These are phyloP conservation scores for Trametes gibbosa DNA, from an alignment of 768 basidiomycete species.

Conservation along the genomic window DNA sequence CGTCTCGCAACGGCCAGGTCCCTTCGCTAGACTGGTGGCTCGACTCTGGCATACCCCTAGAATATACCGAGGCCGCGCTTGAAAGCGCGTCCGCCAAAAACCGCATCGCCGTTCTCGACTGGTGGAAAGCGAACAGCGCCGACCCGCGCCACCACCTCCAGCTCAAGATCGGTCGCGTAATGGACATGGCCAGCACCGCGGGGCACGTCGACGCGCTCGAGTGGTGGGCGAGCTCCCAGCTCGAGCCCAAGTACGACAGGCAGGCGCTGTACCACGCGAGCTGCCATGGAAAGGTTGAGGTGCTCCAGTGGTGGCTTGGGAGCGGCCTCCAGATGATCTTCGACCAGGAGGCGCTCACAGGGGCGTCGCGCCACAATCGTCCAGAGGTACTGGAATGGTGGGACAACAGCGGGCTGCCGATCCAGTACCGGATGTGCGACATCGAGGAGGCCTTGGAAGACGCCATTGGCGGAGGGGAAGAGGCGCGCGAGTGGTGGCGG, in stretches of 20 bases:
- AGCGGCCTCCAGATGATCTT: conserved; percentile 76
- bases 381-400: conserved; percentile 88
- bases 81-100: conserved; percentile 79
- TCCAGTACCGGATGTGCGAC: conserved; percentile 89
- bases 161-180: conserved; percentile 79
- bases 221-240: conserved; percentile 81
- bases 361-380: conserved; percentile 79
- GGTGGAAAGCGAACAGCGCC: conserved; percentile 67
- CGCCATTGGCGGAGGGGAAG: conserved; percentile 75
- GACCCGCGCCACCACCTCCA: conserved; percentile 44
- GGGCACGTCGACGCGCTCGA: conserved; percentile 74
- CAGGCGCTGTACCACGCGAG: conserved; percentile 77
- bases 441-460: conserved; percentile 91
- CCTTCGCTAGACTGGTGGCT: conserved; percentile 82
- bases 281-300: conserved; percentile 75
- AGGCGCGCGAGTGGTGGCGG: conserved; percentile 78
- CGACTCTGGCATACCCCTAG: conserved; percentile 57
- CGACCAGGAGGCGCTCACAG: conserved; percentile 75
- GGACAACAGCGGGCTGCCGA: conserved; percentile 72
- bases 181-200: conserved; percentile 82
- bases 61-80: conserved; percentile 78
- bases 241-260: conserved; percentile 77
- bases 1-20: conserved; percentile 75
- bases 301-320: conserved; percentile 80
- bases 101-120: conserved; percentile 72